Conservation (phyloP, 164 flowering plant species). For the Annona squamosa region DNA sequence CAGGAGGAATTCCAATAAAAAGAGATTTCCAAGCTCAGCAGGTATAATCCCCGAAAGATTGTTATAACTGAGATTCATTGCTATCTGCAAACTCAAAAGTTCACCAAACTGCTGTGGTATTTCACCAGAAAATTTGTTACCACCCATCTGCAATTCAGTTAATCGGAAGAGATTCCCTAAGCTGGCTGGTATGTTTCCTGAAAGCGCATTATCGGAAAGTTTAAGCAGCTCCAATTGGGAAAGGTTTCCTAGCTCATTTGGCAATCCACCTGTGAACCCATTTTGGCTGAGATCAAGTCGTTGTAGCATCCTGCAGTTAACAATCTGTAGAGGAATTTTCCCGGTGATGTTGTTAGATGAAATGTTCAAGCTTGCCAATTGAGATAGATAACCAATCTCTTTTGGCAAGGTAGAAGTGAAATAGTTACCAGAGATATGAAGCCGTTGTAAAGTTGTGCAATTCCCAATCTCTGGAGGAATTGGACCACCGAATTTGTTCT, state of each 20-base stretch:
- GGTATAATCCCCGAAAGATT: constrained; percentile 57
- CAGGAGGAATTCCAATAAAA: constrained; percentile 21
- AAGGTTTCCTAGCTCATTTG: constrained; percentile 29
- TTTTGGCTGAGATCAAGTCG: constrained; percentile 73
- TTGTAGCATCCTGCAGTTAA: constrained; percentile 52
- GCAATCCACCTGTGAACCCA: constrained; percentile 42
- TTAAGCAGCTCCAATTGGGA: constrained; percentile 5
- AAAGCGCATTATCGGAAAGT: constrained; percentile 6
- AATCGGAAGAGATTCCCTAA: constrained; percentile 9
- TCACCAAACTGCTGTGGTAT: constrained; percentile 22
- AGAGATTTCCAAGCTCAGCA: constrained; percentile 43
- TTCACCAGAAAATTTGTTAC: constrained; percentile 2
- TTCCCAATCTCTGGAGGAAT: constrained; percentile 38
- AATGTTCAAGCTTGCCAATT: constrained; percentile 36
- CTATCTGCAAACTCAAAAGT: constrained; percentile 60
- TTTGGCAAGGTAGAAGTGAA: constrained; percentile 24
- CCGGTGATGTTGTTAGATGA: constrained; percentile 65
- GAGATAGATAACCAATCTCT: constrained; percentile 2
- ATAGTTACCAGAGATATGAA: constrained; percentile 15
- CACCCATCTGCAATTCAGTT: constrained; percentile 12
- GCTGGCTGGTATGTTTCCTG: constrained; percentile 1
- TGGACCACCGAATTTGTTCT: constrained; percentile 57
- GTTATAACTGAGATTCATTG: constrained; percentile 66
- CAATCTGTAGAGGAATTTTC: constrained; percentile 47
- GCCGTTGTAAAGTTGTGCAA: constrained; percentile 18